Percentiles rank a stretch among this genome's conserved stretches.
Conservation (phyloP, 148 eudicot genomes). For the Camellia sinensis region DNA sequence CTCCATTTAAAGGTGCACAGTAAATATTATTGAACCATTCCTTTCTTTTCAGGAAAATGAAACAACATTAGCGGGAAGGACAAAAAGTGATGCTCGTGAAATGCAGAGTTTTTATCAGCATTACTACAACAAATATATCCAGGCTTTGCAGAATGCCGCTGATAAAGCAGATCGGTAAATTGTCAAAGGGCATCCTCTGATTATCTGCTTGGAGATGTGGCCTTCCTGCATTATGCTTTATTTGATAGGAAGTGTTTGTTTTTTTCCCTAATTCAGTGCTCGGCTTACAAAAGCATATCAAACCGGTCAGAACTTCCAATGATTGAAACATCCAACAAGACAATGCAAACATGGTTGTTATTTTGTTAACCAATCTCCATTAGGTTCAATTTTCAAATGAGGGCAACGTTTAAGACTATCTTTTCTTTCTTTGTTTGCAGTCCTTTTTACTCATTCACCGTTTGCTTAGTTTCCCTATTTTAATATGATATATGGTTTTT, state of each 20-base stretch:
- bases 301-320: too few species aligned
- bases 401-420: not conserved
- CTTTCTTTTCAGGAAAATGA: conserved; percentile 48
- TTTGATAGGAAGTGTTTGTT: conserved; percentile 11
- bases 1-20: not conserved
- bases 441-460: not conserved
- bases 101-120: conserved; percentile 66
- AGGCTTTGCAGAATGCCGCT: conserved; percentile 66
- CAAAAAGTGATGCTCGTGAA: conserved; percentile 69
- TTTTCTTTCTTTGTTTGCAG: not conserved
- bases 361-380: not conserved
- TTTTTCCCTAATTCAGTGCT: conserved; percentile 34
- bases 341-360: too few species aligned
- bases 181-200: not conserved
- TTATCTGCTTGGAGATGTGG: not conserved
- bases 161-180: conserved; percentile 71
- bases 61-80: conserved; percentile 50
- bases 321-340: too few species aligned
- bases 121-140: conserved; percentile 58
- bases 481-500: not conserved
- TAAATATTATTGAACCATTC: not conserved
- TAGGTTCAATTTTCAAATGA: conserved; percentile 3
- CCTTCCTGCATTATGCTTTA: not conserved
- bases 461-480: not conserved
- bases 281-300: conserved; percentile 70